A percentile compares a stretch with the other conserved stretches of the same genome.
These are phyloP conservation scores for Lactarius indigo DNA, from an alignment of 768 basidiomycete genomes.

Conservation along the genomic window DNA sequence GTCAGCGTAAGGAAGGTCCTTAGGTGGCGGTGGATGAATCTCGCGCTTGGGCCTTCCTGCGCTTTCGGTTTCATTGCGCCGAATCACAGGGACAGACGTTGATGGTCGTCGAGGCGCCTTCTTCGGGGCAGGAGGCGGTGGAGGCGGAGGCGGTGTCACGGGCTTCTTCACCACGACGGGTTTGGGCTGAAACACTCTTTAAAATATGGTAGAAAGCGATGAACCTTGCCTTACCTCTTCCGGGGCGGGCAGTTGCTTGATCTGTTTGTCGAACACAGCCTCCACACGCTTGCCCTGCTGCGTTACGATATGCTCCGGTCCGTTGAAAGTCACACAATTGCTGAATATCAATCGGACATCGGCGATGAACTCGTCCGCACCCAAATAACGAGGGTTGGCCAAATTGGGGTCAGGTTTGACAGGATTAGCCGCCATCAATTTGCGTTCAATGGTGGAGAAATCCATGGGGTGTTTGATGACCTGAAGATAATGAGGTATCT, in stretches of 20 bases:
- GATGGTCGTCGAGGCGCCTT: conserved; percentile 63
- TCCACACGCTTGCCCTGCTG: conserved; percentile 80
- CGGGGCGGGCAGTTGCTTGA: conserved; percentile 76
- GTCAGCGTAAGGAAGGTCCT: conserved; percentile 83
- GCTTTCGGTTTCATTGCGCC: conserved; percentile 65
- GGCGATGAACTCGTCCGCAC: conserved; percentile 72
- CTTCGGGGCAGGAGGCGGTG: conserved; percentile 44
- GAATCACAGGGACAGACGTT: conserved; percentile 76
- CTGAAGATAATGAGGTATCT: conserved; percentile 82
- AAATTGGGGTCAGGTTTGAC: conserved; percentile 68
- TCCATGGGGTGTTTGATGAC: conserved; percentile 95
- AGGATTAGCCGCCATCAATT: conserved; percentile 77
- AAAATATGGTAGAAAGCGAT: conserved; percentile 1
- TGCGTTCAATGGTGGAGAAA: conserved; percentile 86
- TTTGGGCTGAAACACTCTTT: conserved; percentile 36
- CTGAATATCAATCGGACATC: conserved; percentile 88
- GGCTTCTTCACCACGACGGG: conserved; percentile 45
- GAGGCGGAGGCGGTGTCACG: conserved; percentile 34
- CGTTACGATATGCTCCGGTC: conserved; percentile 78
- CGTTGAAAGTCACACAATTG: conserved; percentile 91
- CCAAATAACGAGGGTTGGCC: conserved; percentile 71
- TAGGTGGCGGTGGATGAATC: conserved; percentile 92
- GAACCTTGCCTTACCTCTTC: conserved; percentile 56
- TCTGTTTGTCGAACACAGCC: conserved; percentile 81
- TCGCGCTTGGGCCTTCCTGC: conserved; percentile 91